phyloP scores from a whole-genome alignment of 306 rosid species.

The Casuarina equisetifolia region DNA sequence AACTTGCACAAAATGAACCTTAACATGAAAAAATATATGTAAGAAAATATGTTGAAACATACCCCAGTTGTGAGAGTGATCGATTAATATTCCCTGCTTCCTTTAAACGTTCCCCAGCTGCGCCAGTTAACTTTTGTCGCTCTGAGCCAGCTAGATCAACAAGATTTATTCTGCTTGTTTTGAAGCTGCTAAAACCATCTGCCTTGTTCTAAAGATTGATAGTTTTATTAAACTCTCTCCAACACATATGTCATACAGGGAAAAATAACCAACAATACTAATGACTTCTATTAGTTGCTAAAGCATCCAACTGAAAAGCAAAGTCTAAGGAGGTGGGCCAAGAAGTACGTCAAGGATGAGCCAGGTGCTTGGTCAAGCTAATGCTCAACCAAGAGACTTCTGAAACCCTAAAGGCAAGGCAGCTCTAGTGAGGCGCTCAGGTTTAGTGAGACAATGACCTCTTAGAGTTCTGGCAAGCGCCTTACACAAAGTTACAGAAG shows the following conservation, averaged over 20 bases:
- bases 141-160: slow-evolving; percentile 99
- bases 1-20: not conserved
- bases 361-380: not conserved
- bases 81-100: slow-evolving; percentile 98
- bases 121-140: slow-evolving; percentile 85
- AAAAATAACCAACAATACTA: slow-evolving; percentile 18
- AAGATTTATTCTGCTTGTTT: slow-evolving; percentile 96
- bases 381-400: not conserved
- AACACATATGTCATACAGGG: slow-evolving; percentile 12
- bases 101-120: slow-evolving; percentile 98
- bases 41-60: slow-evolving; percentile 30
- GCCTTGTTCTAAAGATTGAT: slow-evolving; percentile 58
- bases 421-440: not conserved
- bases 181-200: slow-evolving; percentile 82
- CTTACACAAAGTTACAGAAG: too few species aligned
- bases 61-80: slow-evolving; percentile 99
- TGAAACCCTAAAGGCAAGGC: not conserved
- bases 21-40: not conserved
- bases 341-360: not conserved
- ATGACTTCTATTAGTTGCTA: slow-evolving; percentile 12
- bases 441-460: too few species aligned
- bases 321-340: not conserved
- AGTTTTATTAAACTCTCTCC: slow-evolving; percentile 25
- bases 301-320: slow-evolving; percentile 1
- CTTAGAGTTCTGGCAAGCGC: too few species aligned